phyloP scores from a whole-genome alignment of 352 stramenopile species.

The Blastocystis sp. region DNA sequence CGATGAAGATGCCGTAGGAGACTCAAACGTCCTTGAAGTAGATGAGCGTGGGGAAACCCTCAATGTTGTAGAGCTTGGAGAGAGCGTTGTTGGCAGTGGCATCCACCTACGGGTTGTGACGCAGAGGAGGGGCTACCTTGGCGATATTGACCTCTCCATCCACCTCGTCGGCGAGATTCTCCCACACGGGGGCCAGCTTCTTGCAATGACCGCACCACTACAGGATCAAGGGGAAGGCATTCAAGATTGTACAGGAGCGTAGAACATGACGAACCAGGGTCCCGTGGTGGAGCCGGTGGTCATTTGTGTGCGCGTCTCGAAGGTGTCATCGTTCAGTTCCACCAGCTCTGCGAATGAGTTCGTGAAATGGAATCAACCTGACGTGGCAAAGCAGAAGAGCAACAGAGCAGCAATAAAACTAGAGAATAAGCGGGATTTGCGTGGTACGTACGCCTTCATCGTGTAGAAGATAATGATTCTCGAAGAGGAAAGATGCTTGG shows the following conservation, averaged over 20 bases:
- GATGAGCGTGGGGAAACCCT: slow-evolving; percentile 64
- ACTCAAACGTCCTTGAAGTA: slow-evolving; percentile 62
- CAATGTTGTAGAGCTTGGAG: slow-evolving; percentile 46
- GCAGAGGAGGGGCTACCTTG: neutral
- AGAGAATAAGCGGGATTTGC: neutral
- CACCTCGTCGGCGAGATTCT: slow-evolving; percentile 43
- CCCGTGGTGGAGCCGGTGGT: slow-evolving; percentile 64
- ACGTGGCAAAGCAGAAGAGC: neutral
- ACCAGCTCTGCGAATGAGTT: slow-evolving; percentile 50
- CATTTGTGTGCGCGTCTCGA: slow-evolving; percentile 56
- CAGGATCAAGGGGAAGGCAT: neutral
- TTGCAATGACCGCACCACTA: slow-evolving; percentile 74
- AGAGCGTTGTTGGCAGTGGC: slow-evolving; percentile 34
- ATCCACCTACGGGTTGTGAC: slow-evolving; percentile 34
- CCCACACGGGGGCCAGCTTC: slow-evolving; percentile 62
- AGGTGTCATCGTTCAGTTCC: slow-evolving; percentile 62
- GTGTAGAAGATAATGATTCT: too few relatives aligned
- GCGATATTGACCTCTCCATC: slow-evolving; percentile 62
- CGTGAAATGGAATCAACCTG: neutral
- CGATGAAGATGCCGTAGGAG: neutral
- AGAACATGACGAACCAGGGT: slow-evolving; percentile 73
- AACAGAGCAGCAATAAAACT: neutral
- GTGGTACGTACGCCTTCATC: slow-evolving; percentile 3
- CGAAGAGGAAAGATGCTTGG: too few relatives aligned
- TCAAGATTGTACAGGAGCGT: slow-evolving; percentile 43